Evolutionary conservation across 352 stramenopile species (phyloP), one percentile per base, ranked within the genome.

Genomic region (Globisporangium yorkense): DNA sequence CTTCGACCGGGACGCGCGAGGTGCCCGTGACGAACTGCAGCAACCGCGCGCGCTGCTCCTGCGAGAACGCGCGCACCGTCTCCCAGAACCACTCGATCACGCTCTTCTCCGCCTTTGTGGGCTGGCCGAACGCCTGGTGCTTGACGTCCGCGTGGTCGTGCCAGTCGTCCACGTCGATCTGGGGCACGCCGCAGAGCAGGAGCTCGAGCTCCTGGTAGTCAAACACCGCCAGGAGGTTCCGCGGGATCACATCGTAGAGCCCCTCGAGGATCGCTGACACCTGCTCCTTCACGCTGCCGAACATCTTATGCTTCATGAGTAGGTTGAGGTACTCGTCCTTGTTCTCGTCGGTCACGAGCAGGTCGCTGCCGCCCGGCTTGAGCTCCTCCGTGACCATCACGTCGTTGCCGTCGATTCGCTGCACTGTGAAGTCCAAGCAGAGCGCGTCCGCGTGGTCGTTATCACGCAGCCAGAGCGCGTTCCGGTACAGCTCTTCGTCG

Each of bases 161-260:
- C 89, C 91, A 97, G 69, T 98, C 92, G 20, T 82, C 75, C 15
- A 97, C 72, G 59, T 98, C 90, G 49, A 98, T 96, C 44, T 83
- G 75, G 44, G 83, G 85, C 29, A 96, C 62, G 35, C 92, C 97
- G 45, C 88, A 96, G 10, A 99, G 80, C 31, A 99, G 73, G 8
- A 98, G 64, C 61, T 99, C 94, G 18, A 99, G 78, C 68, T 99
- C 96, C 58, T 98, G 89, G 41, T 98, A 96, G 60, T 94, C 79
- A 59, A 98, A 96, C 5, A 98, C 78, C 29, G 86, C 68, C n/a
- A 99, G 66, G 45, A 96, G 81, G 0, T 74, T 85, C 16, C 71
- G 74, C 44, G 92, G 83, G 56, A 98, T 86, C 2, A 99, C 89
- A 37, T 90, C 81, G 59, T 96, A 92, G 20, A 99, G 77, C 4